Percentiles rank a stretch among this genome's conserved stretches.
phyloP scores from a whole-genome alignment of 768 basidiomycete genomes.

The Baorangia bicolor region DNA sequence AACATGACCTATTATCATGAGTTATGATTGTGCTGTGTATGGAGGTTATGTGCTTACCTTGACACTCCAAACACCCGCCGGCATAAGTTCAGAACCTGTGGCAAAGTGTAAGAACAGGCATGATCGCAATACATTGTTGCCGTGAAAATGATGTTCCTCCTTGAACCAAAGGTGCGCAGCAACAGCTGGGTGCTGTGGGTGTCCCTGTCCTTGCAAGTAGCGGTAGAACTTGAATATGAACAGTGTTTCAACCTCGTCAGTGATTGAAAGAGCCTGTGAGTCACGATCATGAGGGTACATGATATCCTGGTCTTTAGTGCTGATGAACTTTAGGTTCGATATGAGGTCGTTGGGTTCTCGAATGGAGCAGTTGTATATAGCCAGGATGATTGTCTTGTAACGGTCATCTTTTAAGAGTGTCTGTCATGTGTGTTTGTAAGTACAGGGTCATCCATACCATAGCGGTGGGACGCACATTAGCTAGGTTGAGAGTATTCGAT shows the following conservation, averaged over 20 bases:
- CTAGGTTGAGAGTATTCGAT: neutral
- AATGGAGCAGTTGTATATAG: neutral
- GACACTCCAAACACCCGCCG: neutral
- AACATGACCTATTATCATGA: neutral
- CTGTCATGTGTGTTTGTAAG: neutral
- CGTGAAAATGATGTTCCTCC: neutral
- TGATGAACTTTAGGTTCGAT: neutral
- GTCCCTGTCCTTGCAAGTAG: neutral
- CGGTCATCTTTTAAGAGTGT: neutral
- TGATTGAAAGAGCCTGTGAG: neutral
- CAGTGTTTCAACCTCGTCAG: neutral
- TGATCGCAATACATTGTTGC: neutral
- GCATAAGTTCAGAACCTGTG: neutral
- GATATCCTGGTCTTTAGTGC: neutral
- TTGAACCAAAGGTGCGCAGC: too few relatives aligned
- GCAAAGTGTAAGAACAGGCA: neutral
- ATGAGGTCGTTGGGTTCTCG: neutral
- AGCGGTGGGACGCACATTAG: neutral
- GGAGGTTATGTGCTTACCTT: too few relatives aligned
- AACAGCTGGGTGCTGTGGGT: neutral
- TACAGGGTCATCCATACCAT: too few relatives aligned
- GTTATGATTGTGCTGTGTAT: too few relatives aligned
- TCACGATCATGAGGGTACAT: neutral
- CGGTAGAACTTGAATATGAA: neutral
- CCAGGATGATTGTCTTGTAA: neutral